These are phyloP conservation scores for Sporothrix pseudoabietina DNA, from an alignment of 2,329 filamentous ascomycete genomes.

Conservation along the genomic window DNA sequence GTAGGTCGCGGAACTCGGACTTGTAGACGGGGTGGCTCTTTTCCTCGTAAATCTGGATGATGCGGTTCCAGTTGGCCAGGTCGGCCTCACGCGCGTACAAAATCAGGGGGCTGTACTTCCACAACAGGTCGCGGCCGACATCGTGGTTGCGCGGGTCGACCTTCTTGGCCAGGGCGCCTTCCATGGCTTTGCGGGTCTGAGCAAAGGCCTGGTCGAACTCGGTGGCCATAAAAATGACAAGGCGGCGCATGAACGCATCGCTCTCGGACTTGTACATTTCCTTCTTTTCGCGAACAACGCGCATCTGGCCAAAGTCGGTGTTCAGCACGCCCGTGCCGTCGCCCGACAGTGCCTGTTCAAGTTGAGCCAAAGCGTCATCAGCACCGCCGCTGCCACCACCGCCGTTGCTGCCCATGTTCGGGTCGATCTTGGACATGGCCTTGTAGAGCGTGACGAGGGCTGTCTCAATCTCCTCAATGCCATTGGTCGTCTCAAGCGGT, in stretches of 20 bases:
- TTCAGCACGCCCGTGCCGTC: conserved; percentile 53
- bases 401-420: conserved; percentile 61
- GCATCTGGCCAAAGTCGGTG: conserved; percentile 83
- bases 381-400: conserved; percentile 47
- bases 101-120: conserved; percentile 85
- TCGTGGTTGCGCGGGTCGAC: conserved; percentile 73
- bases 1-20: conserved; percentile 76
- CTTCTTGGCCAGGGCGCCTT: conserved; percentile 63
- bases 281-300: conserved; percentile 91
- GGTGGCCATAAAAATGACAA: conserved; percentile 78
- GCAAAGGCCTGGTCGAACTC: conserved; percentile 77
- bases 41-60: conserved; percentile 79
- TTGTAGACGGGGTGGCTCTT: conserved; percentile 77
- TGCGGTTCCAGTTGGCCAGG: conserved; percentile 73
- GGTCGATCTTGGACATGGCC: conserved; percentile 92
- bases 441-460: conserved; percentile 82
- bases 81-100: conserved; percentile 88
- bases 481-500: conserved; percentile 69
- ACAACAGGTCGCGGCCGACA: conserved; percentile 70
- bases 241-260: conserved; percentile 71
- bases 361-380: conserved; percentile 16
- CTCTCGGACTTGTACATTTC: conserved; percentile 82
- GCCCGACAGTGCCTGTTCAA: conserved; percentile 51
- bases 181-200: conserved; percentile 66
- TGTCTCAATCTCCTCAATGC: conserved; percentile 75